Evolutionary conservation across 352 stramenopile species (phyloP), one percentile per base, ranked within the genome.

Genomic region (Salisapilia sapeloensis): DNA sequence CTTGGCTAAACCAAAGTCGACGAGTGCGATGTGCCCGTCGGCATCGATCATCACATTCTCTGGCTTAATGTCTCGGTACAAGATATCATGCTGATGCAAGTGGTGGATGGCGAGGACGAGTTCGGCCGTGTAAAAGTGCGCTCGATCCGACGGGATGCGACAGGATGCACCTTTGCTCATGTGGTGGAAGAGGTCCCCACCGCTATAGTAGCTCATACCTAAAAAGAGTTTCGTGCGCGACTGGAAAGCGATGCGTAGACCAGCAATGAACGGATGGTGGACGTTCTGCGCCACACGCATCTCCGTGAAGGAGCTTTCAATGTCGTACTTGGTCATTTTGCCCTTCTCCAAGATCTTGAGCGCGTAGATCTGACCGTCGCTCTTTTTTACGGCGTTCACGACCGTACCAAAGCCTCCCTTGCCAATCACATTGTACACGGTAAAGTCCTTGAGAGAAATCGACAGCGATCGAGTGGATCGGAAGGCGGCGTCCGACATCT

Each of bases 31-130:
- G 53, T 97, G 90, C 10, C 86, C 90, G n/a, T 95, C 82, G 5
- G 66, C 70, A 45, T 97, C 91, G 25, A 97, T 92, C 56, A 96
- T 92, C 12, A 97, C 66, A 42, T 97, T 97, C 50, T 97, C 87
- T 9, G 91, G 91, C 42, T 98, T 98, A 21, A 97, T 91, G 48
- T 98, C 92, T 48, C 81, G 60, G 56, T 97, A 97, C 7, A 97
- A 62, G 56, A 97, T 96, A 47, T 96, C 72, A 45, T 91, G 76
- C 33, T 93, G 61, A 51, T 97, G 89, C 43, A 97, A 53, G 33
- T 95, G 82, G 35, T 92, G 79, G 38, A 97, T 90, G 17, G 74
- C 89, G 6, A 95, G 53, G 22, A 90, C 75, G 26, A 97, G 60
- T 48, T 97, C 89, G 5, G 89, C 89, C 23, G 77, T 78, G 55